Evolutionary conservation across 2,329 filamentous ascomycete genomes (phyloP), one percentile per base, ranked within the genome.

Genomic region (Thelonectria discophora): DNA sequence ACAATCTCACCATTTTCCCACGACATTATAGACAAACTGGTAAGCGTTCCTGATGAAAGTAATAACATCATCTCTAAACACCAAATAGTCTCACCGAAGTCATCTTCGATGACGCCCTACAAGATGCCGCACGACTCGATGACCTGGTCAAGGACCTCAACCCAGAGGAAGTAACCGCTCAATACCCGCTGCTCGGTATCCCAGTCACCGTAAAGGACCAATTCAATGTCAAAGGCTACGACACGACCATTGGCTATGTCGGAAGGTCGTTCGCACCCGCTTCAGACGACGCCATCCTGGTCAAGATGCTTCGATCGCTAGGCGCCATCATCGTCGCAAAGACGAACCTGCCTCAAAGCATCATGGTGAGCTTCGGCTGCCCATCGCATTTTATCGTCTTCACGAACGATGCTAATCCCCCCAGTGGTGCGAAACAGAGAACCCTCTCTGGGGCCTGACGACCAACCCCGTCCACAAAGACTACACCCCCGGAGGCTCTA

Each of bases 211-310:
- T 73, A 0, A 89, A 89, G 70, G 87, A 89, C 53, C 85, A 86
- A 13, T 89, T 89, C 73, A 82, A 88, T 21, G 77, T 90, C 43
- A 82, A 82, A 60, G 86, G 84, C 2, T 72, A 81, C 3, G 84
- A 88, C 55, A 82, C 82, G 0, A 88, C 87, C 0, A 74, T 89
- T 3, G 87, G 87, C 7, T 88, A 88, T 65, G 82, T 86, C 2
- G 78, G 77, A 9, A 76, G 78, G 48, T 78, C 83, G 0, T 82
- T 83, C 55, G 71, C 78, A 2, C 84, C 84, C 1, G 84, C 84
- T 1, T 58, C 62, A 0, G 76, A 82, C 9, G 80, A 88, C 67
- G 69, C 69, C 0, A 81, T 81, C 4, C 63, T 88, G 0, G 82
- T 86, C 1, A 72, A 78, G 13, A 79, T 86, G 50, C 67, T 88